Conservation (phyloP, 129 eudicot species). For the Rutidosis leptorrhynchoides region DNA sequence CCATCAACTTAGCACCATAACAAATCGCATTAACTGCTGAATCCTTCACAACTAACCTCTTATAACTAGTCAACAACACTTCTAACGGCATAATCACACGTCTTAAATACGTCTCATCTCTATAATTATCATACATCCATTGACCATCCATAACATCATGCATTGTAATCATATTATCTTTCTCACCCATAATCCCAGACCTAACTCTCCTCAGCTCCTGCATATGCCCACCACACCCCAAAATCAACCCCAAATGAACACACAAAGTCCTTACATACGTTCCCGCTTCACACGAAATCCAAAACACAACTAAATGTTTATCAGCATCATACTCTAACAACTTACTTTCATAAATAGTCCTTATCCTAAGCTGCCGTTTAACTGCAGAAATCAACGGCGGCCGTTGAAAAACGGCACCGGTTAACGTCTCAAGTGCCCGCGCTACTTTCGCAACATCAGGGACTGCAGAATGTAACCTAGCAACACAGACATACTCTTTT, state of each 20-base stretch:
- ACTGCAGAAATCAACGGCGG: conserved; percentile 92
- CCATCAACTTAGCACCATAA: conserved; percentile 90
- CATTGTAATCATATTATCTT: conserved; percentile 87
- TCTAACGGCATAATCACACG: conserved; percentile 81
- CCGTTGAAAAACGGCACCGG: conserved; percentile 85
- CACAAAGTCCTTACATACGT: conserved; percentile 90
- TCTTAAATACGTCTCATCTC: conserved; percentile 78
- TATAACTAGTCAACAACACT: conserved; percentile 73
- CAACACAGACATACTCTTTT: conserved; percentile 92
- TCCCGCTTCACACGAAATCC: conserved; percentile 93
- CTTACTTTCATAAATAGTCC: conserved; percentile 86
- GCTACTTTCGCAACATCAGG: conserved; percentile 77
- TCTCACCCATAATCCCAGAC: conserved; percentile 91
- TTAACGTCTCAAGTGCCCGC: conserved; percentile 68
- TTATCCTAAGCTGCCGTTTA: conserved; percentile 78
- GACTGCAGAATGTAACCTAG: conserved; percentile 69
- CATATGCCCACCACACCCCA: conserved; percentile 96
- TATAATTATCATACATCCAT: conserved; percentile 70
- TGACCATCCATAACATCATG: conserved; percentile 96
- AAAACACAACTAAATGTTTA: conserved; percentile 82
- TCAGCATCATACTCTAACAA: conserved; percentile 70
- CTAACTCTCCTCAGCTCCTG: conserved; percentile 86
- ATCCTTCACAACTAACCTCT: conserved; percentile 89
- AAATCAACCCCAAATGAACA: conserved; percentile 80
- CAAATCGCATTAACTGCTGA: conserved; percentile 87